These are phyloP conservation scores for Aureobasidium uvarum DNA, from an alignment of 2,329 filamentous ascomycete genomes.

Conservation along the genomic window DNA sequence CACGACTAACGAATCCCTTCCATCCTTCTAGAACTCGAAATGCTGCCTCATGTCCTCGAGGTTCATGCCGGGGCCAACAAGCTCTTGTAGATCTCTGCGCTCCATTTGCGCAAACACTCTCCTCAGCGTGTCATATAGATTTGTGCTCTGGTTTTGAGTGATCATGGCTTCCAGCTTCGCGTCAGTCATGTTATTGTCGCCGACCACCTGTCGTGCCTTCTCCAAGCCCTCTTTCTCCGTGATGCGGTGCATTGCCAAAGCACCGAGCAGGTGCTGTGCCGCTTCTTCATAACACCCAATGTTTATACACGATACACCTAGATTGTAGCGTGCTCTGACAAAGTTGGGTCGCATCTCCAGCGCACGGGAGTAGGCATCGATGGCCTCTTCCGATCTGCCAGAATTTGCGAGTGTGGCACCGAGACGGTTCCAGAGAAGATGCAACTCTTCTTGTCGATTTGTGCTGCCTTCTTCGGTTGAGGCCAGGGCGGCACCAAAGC, in stretches of 20 bases:
- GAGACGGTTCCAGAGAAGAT: conserved; percentile 95
- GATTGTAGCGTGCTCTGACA: conserved; percentile 92
- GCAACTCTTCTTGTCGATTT: conserved; percentile 82
- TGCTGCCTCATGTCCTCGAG: conserved; percentile 84
- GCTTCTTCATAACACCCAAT: conserved; percentile 94
- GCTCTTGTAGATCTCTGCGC: conserved; percentile 78
- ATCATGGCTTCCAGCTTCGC: conserved; percentile 81
- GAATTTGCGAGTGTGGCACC: conserved; percentile 95
- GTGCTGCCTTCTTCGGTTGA: conserved; percentile 78
- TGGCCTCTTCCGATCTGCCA: conserved; percentile 90
- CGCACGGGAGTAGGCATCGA: conserved; percentile 92
- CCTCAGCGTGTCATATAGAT: conserved; percentile 89
- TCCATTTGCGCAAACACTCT: conserved; percentile 98
- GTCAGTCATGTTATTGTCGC: conserved; percentile 57
- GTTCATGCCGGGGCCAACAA: conserved; percentile 86
- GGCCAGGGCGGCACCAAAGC: conserved; percentile 88
- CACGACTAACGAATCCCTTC: not conserved
- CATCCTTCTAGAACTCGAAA: conserved; percentile 69
- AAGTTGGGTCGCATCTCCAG: conserved; percentile 91
- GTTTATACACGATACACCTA: conserved; percentile 95
- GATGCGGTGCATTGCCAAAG: conserved; percentile 91
- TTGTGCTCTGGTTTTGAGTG: conserved; percentile 93
- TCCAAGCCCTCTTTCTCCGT: conserved; percentile 83
- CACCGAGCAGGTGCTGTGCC: conserved; percentile 86
- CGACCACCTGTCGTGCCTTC: conserved; percentile 73